A percentile compares a stretch with the other conserved stretches of the same genome.
phyloP scores from a whole-genome alignment of 2,329 filamentous ascomycete genomes.

The Lasiodiplodia gonubiensis region DNA sequence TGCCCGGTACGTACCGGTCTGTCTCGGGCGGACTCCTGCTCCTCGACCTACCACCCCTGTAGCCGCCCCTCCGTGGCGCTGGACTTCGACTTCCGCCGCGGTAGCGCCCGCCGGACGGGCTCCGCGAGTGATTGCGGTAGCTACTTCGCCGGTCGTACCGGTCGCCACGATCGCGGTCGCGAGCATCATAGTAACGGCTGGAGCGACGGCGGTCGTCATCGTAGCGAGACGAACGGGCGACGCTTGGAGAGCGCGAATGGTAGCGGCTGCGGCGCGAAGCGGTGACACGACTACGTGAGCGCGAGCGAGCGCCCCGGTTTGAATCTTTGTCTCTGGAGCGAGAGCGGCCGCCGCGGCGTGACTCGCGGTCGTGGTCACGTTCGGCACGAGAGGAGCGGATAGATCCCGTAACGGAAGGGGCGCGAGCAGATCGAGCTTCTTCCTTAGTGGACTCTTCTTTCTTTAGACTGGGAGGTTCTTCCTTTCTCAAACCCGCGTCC shows the following conservation, averaged over 20 bases:
- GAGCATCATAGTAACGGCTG: conserved; percentile 32
- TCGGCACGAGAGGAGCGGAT: conserved; percentile 21
- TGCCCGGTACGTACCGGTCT: conserved; percentile 45
- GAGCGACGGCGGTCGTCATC: conserved; percentile 34
- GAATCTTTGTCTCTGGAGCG: conserved; percentile 20
- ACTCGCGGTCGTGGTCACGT: conserved; percentile 36
- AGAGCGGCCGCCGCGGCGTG: conserved; percentile 27
- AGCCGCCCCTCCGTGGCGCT: conserved; percentile 34
- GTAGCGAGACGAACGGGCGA: conserved; percentile 37
- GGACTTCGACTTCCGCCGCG: conserved; percentile 32
- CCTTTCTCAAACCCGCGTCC: background rate
- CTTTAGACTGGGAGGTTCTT: background rate
- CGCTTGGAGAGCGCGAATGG: conserved; percentile 31
- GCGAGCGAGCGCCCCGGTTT: conserved; percentile 36
- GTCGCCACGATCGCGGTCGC: conserved; percentile 31
- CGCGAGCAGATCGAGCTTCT: conserved; percentile 14
- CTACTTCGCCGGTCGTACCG: conserved; percentile 10
- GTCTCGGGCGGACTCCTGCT: conserved; percentile 45
- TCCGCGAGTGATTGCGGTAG: conserved; percentile 10
- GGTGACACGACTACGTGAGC: conserved; percentile 37
- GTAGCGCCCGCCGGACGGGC: conserved; percentile 6
- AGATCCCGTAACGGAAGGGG: conserved; percentile 19
- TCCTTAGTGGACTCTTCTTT: conserved; percentile 18
- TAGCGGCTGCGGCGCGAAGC: conserved; percentile 29
- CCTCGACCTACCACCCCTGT: conserved; percentile 30